Evolutionary conservation across 768 basidiomycete species (phyloP).

Genomic region (Cystoderma amianthinum): DNA sequence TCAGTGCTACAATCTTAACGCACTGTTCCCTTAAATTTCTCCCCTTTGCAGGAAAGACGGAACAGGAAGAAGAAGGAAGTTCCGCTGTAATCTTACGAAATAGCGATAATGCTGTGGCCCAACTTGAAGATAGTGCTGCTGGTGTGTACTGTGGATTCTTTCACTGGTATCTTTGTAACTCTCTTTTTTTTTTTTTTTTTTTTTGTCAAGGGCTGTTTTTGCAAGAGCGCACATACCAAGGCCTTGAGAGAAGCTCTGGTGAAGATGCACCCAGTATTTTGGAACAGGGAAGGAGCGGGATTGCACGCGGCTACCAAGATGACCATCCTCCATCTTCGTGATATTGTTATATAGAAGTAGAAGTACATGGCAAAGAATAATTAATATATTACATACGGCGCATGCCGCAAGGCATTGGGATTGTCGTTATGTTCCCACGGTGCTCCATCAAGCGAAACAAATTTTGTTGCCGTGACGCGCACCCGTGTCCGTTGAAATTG

Average conservation of each 20-base stretch:
- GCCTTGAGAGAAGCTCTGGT: slow-evolving; percentile 72
- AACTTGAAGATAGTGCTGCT: slow-evolving; percentile 60
- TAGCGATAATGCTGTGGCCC: slow-evolving; percentile 52
- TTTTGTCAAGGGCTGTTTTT: slow-evolving; percentile 59
- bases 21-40: background rate
- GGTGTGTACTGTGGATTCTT: slow-evolving; percentile 30
- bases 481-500: background rate
- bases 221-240: slow-evolving; percentile 67
- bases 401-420: background rate
- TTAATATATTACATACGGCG: background rate
- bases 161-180: background rate
- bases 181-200: no score
- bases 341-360: background rate
- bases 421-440: slow-evolving; percentile 2
- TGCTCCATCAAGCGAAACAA: slow-evolving; percentile 1
- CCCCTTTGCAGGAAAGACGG: background rate
- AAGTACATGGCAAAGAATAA: no score
- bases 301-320: slow-evolving; percentile 82
- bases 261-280: slow-evolving; percentile 74
- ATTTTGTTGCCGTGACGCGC: slow-evolving; percentile 2
- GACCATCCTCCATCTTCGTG: slow-evolving; percentile 19
- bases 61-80: slow-evolving; percentile 3
- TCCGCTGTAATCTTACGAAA: slow-evolving; percentile 53
- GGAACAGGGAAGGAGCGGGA: slow-evolving; percentile 86
- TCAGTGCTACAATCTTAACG: slow-evolving; percentile 4